Percentiles rank a stretch among this genome's conserved stretches.
Evolutionary conservation across 768 basidiomycete genomes (phyloP).

Genomic region (Gloeopeniophorella convolvens): DNA sequence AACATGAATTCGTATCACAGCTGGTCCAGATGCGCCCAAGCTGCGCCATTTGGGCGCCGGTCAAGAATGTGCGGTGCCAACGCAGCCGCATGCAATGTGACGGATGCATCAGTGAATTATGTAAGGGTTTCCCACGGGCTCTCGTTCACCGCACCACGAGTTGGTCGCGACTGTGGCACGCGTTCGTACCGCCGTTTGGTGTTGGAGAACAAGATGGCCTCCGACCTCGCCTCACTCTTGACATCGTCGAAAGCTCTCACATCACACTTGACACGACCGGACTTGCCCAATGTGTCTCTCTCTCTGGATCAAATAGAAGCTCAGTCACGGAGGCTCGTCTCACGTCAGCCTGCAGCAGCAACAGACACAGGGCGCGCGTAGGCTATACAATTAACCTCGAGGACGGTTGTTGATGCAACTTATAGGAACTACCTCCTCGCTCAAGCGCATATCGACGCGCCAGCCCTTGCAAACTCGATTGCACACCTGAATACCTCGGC

Average conservation of each 20-base stretch:
- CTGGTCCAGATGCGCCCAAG: no score
- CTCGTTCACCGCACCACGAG: no score
- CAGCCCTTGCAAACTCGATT: conserved; percentile 78
- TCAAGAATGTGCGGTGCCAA: no score
- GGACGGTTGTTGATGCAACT: conserved; percentile 9
- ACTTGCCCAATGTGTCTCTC: conserved; percentile 82
- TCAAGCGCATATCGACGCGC: conserved; percentile 88
- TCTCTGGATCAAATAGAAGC: conserved; percentile 94
- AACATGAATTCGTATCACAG: no score
- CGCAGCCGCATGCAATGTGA: no score
- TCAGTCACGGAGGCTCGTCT: conserved; percentile 79
- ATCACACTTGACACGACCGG: conserved; percentile 68
- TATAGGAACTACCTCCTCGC: conserved; percentile 85
- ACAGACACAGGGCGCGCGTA: conserved; percentile 72
- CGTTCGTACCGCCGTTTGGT: not conserved
- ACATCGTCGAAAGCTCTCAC: conserved; percentile 68
- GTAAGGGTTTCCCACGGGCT: conserved; percentile 4
- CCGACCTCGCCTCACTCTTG: conserved; percentile 66
- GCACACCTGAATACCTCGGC: conserved; percentile 74
- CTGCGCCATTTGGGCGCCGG: no score
- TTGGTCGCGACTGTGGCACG: not conserved
- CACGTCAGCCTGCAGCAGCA: conserved; percentile 57
- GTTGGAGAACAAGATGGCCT: conserved; percentile 21
- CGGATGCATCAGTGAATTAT: no score
- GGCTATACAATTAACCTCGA: conserved; percentile 21